Evolutionary conservation across 2,329 filamentous ascomycete species (phyloP).

Genomic region (Colletotrichum eremochloae): DNA sequence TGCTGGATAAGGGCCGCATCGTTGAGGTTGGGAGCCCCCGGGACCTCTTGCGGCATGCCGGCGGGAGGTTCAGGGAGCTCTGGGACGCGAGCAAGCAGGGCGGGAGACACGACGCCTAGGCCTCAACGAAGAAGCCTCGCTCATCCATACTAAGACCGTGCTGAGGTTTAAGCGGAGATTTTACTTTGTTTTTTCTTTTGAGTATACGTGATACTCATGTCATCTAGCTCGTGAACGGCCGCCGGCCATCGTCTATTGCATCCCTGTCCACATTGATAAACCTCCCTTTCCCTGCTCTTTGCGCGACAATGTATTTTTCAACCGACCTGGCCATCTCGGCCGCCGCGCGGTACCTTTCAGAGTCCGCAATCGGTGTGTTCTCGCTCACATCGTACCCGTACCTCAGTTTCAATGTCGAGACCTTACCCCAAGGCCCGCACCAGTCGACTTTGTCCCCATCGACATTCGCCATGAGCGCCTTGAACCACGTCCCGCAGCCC

Average conservation of each 20-base stretch:
- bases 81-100: conserved; percentile 30
- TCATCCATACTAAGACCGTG: too few species aligned
- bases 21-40: conserved; percentile 36
- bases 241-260: conserved; percentile 7
- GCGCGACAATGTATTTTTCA: conserved; percentile 62
- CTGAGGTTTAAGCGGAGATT: not conserved
- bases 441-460: conserved; percentile 67
- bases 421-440: conserved; percentile 66
- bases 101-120: not conserved
- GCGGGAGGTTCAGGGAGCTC: conserved; percentile 30
- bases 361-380: conserved; percentile 51
- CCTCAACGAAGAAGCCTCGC: not conserved
- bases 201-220: not conserved
- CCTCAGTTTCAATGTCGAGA: conserved; percentile 59
- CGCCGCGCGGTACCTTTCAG: conserved; percentile 52
- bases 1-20: conserved; percentile 41
- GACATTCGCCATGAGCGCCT: conserved; percentile 58
- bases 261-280: conserved; percentile 65
- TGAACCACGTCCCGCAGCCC: conserved; percentile 69
- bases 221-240: conserved; percentile 4
- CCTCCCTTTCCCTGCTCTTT: conserved; percentile 62
- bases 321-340: conserved; percentile 56
- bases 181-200: not conserved
- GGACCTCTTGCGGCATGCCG: conserved; percentile 24
- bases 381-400: conserved; percentile 58